Conservation (phyloP, 106 monocot species). For the Xerophyta viscosa region DNA sequence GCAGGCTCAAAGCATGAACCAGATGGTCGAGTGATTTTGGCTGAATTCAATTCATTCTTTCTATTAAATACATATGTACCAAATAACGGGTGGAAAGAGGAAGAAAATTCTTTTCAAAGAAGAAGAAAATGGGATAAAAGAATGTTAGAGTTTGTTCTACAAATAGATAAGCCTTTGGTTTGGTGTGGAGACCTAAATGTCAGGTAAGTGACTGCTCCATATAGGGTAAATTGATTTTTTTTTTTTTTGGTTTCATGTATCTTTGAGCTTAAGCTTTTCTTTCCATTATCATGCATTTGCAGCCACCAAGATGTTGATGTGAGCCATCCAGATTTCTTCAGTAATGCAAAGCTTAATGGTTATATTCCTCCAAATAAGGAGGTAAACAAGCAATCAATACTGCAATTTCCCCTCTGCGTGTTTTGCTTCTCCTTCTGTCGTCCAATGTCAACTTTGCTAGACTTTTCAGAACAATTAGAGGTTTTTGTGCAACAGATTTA, state of each 20-base stretch:
- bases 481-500: too few relatives aligned
- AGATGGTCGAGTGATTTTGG: conserved; percentile 95
- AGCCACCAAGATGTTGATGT: conserved; percentile 93
- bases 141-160: conserved; percentile 80
- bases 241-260: too few relatives aligned
- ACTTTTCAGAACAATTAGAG: too few relatives aligned
- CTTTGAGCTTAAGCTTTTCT: too few relatives aligned
- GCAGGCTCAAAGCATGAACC: conserved; percentile 88
- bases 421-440: too few relatives aligned
- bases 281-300: conserved; percentile 13
- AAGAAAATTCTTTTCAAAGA: conserved; percentile 86
- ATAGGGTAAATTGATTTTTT: background rate
- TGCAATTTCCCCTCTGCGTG: too few relatives aligned
- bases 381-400: conserved; percentile 44
- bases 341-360: conserved; percentile 88
- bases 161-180: conserved; percentile 71
- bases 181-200: conserved; percentile 99
- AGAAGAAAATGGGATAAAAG: conserved; percentile 98
- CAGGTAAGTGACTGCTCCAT: conserved; percentile 40
- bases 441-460: too few relatives aligned
- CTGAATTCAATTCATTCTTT: conserved; percentile 83
- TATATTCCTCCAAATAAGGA: conserved; percentile 94
- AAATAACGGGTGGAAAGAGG: conserved; percentile 98
- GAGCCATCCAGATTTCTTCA: conserved; percentile 97
- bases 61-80: conserved; percentile 87